Conservation (phyloP, 108 stramenopile genomes). For the Discostella pseudostelligera region DNA sequence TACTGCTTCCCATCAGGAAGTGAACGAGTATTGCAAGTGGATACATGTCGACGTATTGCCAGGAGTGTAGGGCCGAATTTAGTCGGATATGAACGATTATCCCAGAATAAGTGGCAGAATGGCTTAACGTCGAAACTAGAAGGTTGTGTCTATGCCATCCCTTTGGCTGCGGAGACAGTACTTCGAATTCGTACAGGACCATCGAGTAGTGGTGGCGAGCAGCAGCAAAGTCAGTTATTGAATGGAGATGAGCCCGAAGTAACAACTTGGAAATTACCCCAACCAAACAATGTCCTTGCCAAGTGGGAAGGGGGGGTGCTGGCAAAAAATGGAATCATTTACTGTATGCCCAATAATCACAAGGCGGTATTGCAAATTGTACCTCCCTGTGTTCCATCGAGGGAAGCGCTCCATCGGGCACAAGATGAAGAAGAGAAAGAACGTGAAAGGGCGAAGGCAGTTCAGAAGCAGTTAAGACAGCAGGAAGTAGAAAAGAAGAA, state of each 20-base stretch:
- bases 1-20: constrained; percentile 81
- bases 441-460: constrained; percentile 22
- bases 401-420: constrained; percentile 34
- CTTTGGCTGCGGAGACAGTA: constrained; percentile 65
- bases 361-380: constrained; percentile 78
- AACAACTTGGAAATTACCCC: constrained; percentile 66
- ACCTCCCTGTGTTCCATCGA: constrained; percentile 45
- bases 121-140: constrained; percentile 61
- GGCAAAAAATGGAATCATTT: constrained; percentile 66
- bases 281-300: constrained; percentile 53
- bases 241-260: constrained; percentile 41
- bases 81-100: constrained; percentile 53
- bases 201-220: constrained; percentile 14
- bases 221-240: constrained; percentile 15
- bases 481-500: constrained; percentile 20
- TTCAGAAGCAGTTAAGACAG: constrained; percentile 9
- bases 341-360: constrained; percentile 74
- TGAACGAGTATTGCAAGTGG: constrained; percentile 73
- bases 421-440: constrained; percentile 27
- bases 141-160: constrained; percentile 83
- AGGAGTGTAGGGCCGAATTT: constrained; percentile 73
- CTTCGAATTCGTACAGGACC: constrained; percentile 62
- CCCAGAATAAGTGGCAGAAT: constrained; percentile 93
- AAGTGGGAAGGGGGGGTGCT: constrained; percentile 87
- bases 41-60: constrained; percentile 45